These are phyloP conservation scores for Nadsonia fulvescens DNA, from an alignment of 805 yeast genomes.

Conservation along the genomic window DNA sequence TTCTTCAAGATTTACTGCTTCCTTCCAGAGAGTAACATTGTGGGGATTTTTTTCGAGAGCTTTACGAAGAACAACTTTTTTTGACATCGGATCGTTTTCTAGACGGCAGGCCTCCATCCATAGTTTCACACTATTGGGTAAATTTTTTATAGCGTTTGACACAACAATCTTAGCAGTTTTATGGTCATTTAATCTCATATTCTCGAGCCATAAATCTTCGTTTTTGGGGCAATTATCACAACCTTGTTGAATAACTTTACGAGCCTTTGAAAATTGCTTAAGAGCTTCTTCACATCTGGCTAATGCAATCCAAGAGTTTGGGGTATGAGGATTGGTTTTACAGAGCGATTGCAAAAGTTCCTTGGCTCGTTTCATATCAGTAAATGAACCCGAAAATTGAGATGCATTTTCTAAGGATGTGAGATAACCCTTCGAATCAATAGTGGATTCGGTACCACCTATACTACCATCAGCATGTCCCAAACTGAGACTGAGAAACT, in stretches of 20 bases:
- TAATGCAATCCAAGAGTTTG: conserved; percentile 74
- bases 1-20: conserved; percentile 41
- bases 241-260: conserved; percentile 50
- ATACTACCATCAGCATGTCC: conserved; percentile 21
- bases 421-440: conserved; percentile 26
- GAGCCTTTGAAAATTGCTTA: conserved; percentile 37
- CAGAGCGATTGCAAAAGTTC: conserved; percentile 48
- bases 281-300: conserved; percentile 63
- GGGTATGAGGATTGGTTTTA: conserved; percentile 50
- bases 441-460: conserved; percentile 11
- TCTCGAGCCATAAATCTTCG: conserved; percentile 74
- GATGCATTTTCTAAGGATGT: conserved; percentile 20
- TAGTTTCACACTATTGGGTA: conserved; percentile 36
- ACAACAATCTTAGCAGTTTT: conserved; percentile 37
- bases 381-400: conserved; percentile 21
- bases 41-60: conserved; percentile 52
- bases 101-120: conserved; percentile 61
- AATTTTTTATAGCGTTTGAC: conserved; percentile 43
- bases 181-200: conserved; percentile 37
- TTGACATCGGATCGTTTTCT: conserved; percentile 38
- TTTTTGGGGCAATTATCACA: conserved; percentile 45
- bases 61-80: conserved; percentile 43
- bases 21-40: conserved; percentile 48
- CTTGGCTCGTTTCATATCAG: conserved; percentile 43
- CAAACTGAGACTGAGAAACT: conserved; percentile 34